A percentile compares a stretch with the other conserved stretches of the same genome.
Evolutionary conservation across 2,329 filamentous ascomycete species (phyloP).

Genomic region (Scedosporium aurantiacum): DNA sequence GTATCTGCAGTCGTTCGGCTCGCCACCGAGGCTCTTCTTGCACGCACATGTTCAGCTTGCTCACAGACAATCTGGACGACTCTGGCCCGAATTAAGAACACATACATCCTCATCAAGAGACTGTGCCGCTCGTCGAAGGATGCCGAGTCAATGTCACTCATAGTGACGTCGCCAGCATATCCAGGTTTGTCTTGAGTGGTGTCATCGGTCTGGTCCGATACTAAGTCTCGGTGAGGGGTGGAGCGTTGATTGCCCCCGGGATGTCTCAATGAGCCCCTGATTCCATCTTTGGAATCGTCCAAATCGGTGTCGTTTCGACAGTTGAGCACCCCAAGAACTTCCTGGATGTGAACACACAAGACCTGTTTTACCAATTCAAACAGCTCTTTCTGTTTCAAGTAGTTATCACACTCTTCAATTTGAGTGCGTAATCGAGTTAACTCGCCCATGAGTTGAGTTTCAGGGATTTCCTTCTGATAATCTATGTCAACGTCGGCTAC

Average conservation of each 20-base stretch:
- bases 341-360: constrained; percentile 37
- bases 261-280: constrained; percentile 4
- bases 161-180: constrained; percentile 12
- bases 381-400: constrained; percentile 13
- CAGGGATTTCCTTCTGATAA: constrained; percentile 30
- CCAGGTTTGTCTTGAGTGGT: too few species aligned
- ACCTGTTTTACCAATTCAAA: constrained; percentile 31
- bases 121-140: constrained; percentile 37
- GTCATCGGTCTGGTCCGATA: too few species aligned
- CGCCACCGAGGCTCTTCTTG: not conserved
- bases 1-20: not conserved
- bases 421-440: not conserved
- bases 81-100: constrained; percentile 13
- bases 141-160: constrained; percentile 35
- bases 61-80: not conserved
- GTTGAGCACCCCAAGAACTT: constrained; percentile 35
- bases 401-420: not conserved
- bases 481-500: constrained; percentile 22
- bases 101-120: constrained; percentile 42
- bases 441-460: constrained; percentile 26
- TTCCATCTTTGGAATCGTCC: constrained; percentile 4
- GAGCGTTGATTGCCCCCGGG: not conserved
- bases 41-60: not conserved
- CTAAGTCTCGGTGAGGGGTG: not conserved
- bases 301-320: constrained; percentile 16